These are phyloP conservation scores for Leishmania amazonensis DNA, from an alignment of 208 protist genomes.

Conservation along the genomic window DNA sequence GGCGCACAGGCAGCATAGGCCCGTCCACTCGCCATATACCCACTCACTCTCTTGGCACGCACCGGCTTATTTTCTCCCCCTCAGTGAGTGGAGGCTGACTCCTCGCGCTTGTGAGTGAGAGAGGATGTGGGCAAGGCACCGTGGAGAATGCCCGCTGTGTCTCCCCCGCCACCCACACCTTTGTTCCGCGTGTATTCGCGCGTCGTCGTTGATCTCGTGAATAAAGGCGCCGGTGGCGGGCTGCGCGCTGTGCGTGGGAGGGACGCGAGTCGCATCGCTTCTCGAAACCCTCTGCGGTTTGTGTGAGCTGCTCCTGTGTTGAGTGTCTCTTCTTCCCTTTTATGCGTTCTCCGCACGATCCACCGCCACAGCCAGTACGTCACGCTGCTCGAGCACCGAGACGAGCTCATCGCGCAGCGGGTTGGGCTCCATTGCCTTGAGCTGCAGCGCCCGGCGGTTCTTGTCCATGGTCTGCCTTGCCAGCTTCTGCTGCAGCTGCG, in stretches of 20 bases:
- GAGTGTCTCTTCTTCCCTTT: neutral
- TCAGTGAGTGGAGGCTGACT: neutral
- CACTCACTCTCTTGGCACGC: neutral
- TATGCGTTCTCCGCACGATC: slow-evolving; percentile 33
- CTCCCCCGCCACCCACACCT: neutral
- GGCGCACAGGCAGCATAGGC: neutral
- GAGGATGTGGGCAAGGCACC: neutral
- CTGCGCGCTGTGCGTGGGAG: neutral
- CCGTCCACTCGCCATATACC: neutral
- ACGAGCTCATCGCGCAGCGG: slow-evolving; percentile 59
- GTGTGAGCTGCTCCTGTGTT: neutral
- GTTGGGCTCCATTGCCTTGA: slow-evolving; percentile 76
- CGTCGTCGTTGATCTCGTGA: neutral
- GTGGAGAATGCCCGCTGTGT: neutral
- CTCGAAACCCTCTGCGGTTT: neutral
- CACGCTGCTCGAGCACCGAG: slow-evolving; percentile 52
- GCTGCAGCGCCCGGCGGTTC: slow-evolving; percentile 72
- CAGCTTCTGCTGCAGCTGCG: slow-evolving; percentile 82
- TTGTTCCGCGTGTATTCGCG: neutral
- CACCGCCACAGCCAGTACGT: slow-evolving; percentile 46
- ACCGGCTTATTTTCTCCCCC: slow-evolving; percentile 3
- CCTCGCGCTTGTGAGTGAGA: neutral
- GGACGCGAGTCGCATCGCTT: neutral
- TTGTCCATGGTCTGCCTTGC: slow-evolving; percentile 76
- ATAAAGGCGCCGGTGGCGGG: neutral